Base-by-base conservation (phyloP, 192 early-diverging fungal genomes). In the Lobosporangium transversale region DNA sequence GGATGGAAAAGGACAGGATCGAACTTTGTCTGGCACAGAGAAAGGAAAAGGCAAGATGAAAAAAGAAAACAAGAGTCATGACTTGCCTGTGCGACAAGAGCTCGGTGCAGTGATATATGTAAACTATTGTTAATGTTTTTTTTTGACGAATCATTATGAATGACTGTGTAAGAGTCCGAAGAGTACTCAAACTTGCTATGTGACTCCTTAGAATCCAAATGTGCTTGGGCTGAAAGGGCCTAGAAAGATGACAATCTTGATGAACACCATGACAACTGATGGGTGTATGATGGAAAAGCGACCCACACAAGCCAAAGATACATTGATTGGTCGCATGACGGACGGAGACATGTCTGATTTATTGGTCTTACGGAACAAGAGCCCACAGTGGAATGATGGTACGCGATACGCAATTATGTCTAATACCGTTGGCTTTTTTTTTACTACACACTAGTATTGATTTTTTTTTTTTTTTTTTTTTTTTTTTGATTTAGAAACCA, bases 331-430 rank as follows among this genome's bases (percentile, higher is more conserved):
- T 8, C 86, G 89, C 32, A 80, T 84, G 57, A 82, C 80, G 17
- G 80, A 75, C 18, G 81, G 83, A 21, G 71, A 84, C 27, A 89
- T 89, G 58, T 55, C 70, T 18, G 84, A 90, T 58, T 80, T 96
- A n/a, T 64, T 97, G 20, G 83, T 86, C 0, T 75, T 98, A 29
- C 88, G 93, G 67, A 99, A 97, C 83, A 97, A 95, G 70, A 85
- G 86, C 31, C 97, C 97, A 1, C 94, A 96, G 62, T 99, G 95
- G 95, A 95, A 93, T 70, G 89, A 90, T 62, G 93, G 91, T 90
- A 82, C 18, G 21, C 17, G 6, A 7, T 4, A 11, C n/a, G 23
- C 15, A 54, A n/a, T n/a, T n/a, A n/a, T n/a, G n/a, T n/a, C n/a
- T n/a, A n/a, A n/a, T n/a, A n/a, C n/a, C n/a, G n/a, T n/a, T n/a